A percentile compares a stretch with the other conserved stretches of the same genome.
phyloP scores from a whole-genome alignment of 192 early-diverging fungal species.

The Fimicolochytrium jonesii region DNA sequence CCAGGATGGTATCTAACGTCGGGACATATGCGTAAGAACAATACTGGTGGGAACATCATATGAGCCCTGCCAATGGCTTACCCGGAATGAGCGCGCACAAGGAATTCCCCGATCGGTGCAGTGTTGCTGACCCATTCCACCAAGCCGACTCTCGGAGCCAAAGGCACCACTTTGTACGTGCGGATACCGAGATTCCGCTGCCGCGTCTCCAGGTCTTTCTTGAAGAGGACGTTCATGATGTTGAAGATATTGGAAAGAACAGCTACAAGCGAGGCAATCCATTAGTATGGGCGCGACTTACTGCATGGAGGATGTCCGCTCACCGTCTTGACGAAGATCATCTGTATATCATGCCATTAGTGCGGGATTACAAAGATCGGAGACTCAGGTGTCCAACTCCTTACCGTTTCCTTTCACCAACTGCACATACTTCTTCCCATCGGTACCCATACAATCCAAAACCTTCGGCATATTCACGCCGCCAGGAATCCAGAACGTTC shows the following conservation, averaged over 20 bases:
- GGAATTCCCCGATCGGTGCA: slow-evolving; percentile 40
- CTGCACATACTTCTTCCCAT: slow-evolving; percentile 39
- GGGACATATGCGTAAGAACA: neutral
- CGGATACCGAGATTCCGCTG: slow-evolving; percentile 42
- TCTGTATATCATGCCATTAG: too few species aligned
- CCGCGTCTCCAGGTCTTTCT: slow-evolving; percentile 42
- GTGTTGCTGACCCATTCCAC: slow-evolving; percentile 59
- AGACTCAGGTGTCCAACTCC: too few species aligned
- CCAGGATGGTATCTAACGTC: slow-evolving; percentile 33
- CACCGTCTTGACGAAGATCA: slow-evolving; percentile 71
- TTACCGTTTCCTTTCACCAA: slow-evolving; percentile 44
- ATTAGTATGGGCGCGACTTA: neutral
- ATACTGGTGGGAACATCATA: too few species aligned
- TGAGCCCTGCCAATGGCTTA: too few species aligned
- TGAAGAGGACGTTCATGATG: slow-evolving; percentile 59
- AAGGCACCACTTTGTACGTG: slow-evolving; percentile 56
- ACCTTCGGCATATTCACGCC: slow-evolving; percentile 50
- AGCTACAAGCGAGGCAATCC: slow-evolving; percentile 6
- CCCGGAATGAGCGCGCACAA: slow-evolving; percentile 37
- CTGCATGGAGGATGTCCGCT: slow-evolving; percentile 1
- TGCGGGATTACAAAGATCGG: too few species aligned
- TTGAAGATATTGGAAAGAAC: slow-evolving; percentile 64
- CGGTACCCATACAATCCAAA: slow-evolving; percentile 29
- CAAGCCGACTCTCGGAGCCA: slow-evolving; percentile 48
- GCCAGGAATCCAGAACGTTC: slow-evolving; percentile 30